Evolutionary conservation across 179 eudicot genomes (phyloP).

Genomic region (Amaranthus tricolor): DNA sequence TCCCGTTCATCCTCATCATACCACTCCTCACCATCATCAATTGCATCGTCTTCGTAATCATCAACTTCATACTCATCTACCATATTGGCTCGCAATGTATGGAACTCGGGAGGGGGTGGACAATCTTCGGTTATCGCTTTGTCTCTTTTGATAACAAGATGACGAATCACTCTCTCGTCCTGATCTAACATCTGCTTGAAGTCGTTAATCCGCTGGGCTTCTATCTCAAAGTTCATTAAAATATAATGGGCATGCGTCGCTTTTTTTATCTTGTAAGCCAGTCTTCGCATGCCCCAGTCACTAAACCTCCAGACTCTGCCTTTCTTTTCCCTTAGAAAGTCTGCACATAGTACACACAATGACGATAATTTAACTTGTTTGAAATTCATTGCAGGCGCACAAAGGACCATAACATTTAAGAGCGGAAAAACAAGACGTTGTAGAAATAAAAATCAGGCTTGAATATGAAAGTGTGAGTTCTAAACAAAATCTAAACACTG

Average conservation of each 20-base stretch:
- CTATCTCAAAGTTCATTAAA: conserved; percentile 82
- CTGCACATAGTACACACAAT: conserved; percentile 36
- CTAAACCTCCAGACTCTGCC: conserved; percentile 91
- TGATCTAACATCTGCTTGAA: conserved; percentile 76
- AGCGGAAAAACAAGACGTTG: too few species aligned
- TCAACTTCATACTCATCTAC: conserved; percentile 59
- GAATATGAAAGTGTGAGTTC: background rate
- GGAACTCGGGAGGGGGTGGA: conserved; percentile 86
- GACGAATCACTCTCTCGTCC: conserved; percentile 91
- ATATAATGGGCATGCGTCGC: conserved; percentile 84
- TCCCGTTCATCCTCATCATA: conserved; percentile 38
- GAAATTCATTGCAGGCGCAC: background rate
- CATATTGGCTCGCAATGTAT: conserved; percentile 46
- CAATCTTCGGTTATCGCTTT: conserved; percentile 73
- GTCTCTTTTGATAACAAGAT: conserved; percentile 82
- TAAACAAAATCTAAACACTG: background rate
- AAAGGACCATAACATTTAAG: background rate
- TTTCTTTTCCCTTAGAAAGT: conserved; percentile 73
- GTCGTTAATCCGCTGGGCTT: conserved; percentile 71
- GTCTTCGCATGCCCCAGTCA: conserved; percentile 92
- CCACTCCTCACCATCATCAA: conserved; percentile 34
- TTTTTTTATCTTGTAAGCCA: conserved; percentile 84
- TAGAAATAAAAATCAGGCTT: background rate
- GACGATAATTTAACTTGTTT: background rate
- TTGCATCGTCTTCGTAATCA: conserved; percentile 37